Percentiles rank a stretch among this genome's conserved stretches.
These are phyloP conservation scores for Closterium sp. DNA, from an alignment of 139 green algal species.

Conservation along the genomic window DNA sequence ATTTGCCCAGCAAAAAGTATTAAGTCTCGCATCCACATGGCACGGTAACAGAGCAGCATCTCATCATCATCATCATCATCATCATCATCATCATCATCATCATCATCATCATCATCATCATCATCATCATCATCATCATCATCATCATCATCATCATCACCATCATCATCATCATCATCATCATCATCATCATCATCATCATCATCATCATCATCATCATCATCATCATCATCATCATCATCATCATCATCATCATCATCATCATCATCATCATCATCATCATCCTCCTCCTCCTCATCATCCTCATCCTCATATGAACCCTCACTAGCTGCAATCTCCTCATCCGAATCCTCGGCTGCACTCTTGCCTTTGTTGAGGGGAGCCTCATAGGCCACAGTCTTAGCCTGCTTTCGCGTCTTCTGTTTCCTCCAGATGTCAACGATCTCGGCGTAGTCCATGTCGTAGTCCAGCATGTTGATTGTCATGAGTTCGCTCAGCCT, in stretches of 20 bases:
- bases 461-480: no score
- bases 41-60: no score
- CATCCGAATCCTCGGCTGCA: no score
- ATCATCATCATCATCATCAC: neutral
- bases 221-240: neutral
- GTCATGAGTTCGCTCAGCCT: no score
- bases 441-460: no score
- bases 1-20: no score
- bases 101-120: neutral
- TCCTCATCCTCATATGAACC: neutral
- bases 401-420: no score
- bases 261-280: conserved; percentile 1
- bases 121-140: neutral
- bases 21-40: no score
- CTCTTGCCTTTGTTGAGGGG: no score
- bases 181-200: conserved; percentile 2
- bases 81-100: conserved; percentile 3
- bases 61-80: neutral
- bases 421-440: no score
- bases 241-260: neutral
- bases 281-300: neutral
- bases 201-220: conserved; percentile 3
- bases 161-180: neutral
- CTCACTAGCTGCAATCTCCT: no score
- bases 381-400: no score